Base-by-base conservation (phyloP, 2,329 filamentous ascomycete species). In the Aspergillus fijiensis region DNA sequence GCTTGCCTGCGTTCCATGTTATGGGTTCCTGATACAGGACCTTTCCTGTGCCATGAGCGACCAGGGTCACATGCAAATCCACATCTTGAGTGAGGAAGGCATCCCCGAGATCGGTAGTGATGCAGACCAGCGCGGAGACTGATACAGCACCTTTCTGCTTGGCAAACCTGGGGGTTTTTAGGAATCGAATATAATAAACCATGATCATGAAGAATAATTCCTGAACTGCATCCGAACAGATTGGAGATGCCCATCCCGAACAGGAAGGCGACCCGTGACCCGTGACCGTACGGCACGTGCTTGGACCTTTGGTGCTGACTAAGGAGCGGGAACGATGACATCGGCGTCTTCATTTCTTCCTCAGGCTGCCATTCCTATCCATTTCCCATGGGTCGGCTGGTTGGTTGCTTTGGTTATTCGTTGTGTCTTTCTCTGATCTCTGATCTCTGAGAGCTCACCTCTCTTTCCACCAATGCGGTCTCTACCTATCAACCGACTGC, bases 21-120 rank as follows among this genome's bases (percentile, higher is more conserved):
- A 71, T 29, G 5, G 55, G 19, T 51, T 65, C 64, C 55, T 74
- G 63, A 53, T 69, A 67, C 25, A 71, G 39, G 19, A 64, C 54
- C 45, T 66, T 60, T 5, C 60, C 55, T 1, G 69, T 60, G 23
- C 62, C 49, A 35, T 64, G 49, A 25, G 65, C 58, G 23, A 55
- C 51, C 60, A 73, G 67, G 45, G 64, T 69, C 35, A 69, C 65
- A 16, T 69, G 60, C 59, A 76, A 65, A 60, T 72, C 69, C 53
- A 72, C 69, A 65, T 76, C 72, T 58, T 77, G 68, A n/a, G 81
- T 78, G 49, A 85, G 80, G 69, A 89, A 88, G 0, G 81, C 81
- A 67, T 89, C 87, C 19, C 88, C 88, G 7, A 91, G 78, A 69
- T 91, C 88, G 25, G 87, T 89, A 11, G 87, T 88, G 69, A 90